Base-by-base conservation (phyloP, 2,329 filamentous ascomycete genomes). In the Colletotrichum lini region DNA sequence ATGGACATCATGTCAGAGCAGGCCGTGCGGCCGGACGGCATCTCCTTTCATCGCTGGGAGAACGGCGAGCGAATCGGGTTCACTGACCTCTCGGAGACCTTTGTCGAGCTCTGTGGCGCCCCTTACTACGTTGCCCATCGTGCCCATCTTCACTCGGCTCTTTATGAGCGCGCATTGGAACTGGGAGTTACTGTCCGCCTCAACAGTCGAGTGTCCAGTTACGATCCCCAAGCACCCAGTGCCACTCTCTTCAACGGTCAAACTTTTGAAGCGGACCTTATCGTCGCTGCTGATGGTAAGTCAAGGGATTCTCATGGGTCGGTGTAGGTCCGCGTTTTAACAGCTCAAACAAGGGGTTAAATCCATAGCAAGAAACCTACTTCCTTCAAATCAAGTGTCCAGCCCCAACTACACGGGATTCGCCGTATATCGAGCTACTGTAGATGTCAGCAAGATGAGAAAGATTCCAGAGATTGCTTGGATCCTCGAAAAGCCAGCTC, bases 391-490 rank as follows among this genome's bases (percentile, higher is more conserved):
- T 12, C 62, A 67, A 4, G 65, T 73, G 16, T 60, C 69, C 10
- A 60, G 63, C 26, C 75, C 75, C 3, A 72, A 60, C 9, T 70
- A 54, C 21, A 82, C 83, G 0, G 82, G 81, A 0, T 84, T 83
- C 65, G 81, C 83, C 4, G 83, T 81, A 0, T 85, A 85, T 65
- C 76, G 84, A 4, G 82, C 83, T 0, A 82, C 79, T 0, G 81
- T 85, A 0, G 78, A 84, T 23, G 77, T 81, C 3, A 72, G 78
- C 2, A 79, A 78, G 58, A 83, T 86, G 74, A 75, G 75, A 23
- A 60, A 72, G 6, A 78, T 82, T 38, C 79, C 81, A 0, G 81
- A 83, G 4, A 73, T 80, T 1, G 73, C 79, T 0, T 84, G 82
- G 82, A 56, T 85, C 1, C 67, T 85, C 4, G 79, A 82, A 30